Percentiles rank a stretch among this genome's conserved stretches.
These are phyloP conservation scores for Daedaleopsis sinensis DNA, from an alignment of 768 basidiomycete genomes.

Conservation along the genomic window DNA sequence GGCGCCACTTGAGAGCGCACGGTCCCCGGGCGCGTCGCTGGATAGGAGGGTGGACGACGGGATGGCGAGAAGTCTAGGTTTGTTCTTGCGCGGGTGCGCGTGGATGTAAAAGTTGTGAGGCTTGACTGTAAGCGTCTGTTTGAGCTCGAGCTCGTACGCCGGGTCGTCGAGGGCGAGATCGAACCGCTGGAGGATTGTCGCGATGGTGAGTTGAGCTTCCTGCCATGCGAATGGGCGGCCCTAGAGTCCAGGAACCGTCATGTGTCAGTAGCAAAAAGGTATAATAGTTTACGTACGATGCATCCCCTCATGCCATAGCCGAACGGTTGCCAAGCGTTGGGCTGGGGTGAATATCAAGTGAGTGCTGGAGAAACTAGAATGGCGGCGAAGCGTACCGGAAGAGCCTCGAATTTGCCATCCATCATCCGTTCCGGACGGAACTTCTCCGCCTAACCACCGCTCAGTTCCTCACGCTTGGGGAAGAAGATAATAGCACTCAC, in stretches of 20 bases:
- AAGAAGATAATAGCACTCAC: constrained; percentile 32
- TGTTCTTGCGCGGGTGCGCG: constrained; percentile 37
- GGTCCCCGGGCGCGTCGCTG: not conserved
- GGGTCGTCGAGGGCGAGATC: constrained; percentile 47
- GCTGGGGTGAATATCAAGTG: constrained; percentile 25
- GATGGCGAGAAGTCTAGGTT: constrained; percentile 22
- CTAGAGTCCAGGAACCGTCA: not conserved
- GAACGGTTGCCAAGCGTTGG: constrained; percentile 47
- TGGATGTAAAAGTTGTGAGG: constrained; percentile 44
- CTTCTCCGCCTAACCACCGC: constrained; percentile 31
- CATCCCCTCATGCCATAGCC: constrained; percentile 28
- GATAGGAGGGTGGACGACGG: constrained; percentile 6
- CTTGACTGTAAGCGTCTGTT: constrained; percentile 52
- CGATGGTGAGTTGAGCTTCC: constrained; percentile 45
- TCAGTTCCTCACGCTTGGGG: not conserved
- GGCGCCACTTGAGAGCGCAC: not conserved
- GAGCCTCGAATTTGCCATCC: constrained; percentile 48
- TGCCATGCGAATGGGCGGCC: constrained; percentile 52
- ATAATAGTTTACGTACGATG: constrained; percentile 18
- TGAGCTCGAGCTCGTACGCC: constrained; percentile 44
- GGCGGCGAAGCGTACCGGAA: constrained; percentile 34
- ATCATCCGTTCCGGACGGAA: constrained; percentile 53
- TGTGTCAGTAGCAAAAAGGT: not conserved
- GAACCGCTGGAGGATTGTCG: constrained; percentile 48
- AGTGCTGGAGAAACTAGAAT: not conserved